Conservation (phyloP, 208 protist genomes). For the Lotmaria passim region DNA sequence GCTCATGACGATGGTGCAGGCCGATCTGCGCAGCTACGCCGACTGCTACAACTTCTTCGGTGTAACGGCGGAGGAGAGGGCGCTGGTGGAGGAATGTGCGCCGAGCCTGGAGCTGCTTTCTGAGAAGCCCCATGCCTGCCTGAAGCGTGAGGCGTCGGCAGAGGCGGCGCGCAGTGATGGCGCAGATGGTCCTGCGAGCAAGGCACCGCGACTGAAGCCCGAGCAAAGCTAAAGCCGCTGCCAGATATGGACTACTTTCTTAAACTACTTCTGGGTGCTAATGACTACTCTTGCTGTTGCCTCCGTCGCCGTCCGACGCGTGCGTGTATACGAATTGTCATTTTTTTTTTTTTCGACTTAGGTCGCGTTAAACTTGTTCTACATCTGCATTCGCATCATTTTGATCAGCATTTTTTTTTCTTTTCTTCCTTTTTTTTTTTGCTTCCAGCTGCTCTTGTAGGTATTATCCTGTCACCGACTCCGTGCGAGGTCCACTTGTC, state of each 20-base stretch:
- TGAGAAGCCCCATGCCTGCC: conserved; percentile 8
- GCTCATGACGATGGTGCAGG: conserved; percentile 67
- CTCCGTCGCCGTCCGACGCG: no score
- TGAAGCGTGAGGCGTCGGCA: conserved; percentile 3
- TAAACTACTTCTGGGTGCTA: neutral
- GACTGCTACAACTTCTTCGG: conserved; percentile 71
- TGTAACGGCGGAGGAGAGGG: conserved; percentile 27
- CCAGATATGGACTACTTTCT: neutral
- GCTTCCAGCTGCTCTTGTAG: no score
- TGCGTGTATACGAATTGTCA: no score
- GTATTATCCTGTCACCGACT: no score
- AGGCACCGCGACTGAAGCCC: conserved; percentile 12
- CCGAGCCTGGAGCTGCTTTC: conserved; percentile 43
- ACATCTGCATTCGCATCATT: no score
- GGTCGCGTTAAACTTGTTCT: no score
- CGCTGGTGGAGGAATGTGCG: conserved; percentile 34
- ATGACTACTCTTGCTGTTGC: neutral
- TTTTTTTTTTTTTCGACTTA: no score
- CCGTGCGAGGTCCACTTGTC: no score
- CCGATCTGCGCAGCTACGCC: conserved; percentile 56
- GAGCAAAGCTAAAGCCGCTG: neutral
- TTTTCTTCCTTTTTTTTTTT: no score
- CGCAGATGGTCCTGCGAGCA: neutral
- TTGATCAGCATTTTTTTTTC: no score
- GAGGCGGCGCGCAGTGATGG: neutral